Evolutionary conservation across 306 rosid species (phyloP), one percentile per base, ranked within the genome.

Genomic region (Pterocarpus santalinus): DNA sequence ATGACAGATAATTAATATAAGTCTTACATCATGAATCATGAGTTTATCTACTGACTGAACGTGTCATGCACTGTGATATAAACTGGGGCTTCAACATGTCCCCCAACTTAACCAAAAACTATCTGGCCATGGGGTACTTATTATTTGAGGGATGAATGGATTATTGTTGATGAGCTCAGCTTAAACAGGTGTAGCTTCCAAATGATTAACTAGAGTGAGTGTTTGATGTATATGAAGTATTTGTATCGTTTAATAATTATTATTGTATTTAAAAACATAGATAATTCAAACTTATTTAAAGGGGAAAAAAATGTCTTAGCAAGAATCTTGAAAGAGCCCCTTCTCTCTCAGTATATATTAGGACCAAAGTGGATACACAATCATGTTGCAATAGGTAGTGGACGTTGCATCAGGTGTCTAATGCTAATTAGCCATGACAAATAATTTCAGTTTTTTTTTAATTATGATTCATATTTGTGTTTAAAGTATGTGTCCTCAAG

Each of bases 351-450:
- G 2, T 72, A 62, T 70, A 38, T 58, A 47, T 30, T 17, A 62
- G 7, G 5, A 44, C 43, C 58, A 30, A 28, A 78, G 88, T 85
- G 86, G 85, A 82, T 38, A 65, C 34, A 76, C 85, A 82, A 69
- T 86, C 89, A 82, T 52, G 35, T 49, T 74, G 82, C 87, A 86
- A 72, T 65, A 76, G 63, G 65, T 79, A 70, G 85, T 86, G 86
- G 87, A 51, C 30, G 63, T 41, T 69, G 77, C 73, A 78, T 70
- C 65, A 49, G 77, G 76, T 81, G 77, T 67, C 71, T 73, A 58
- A 65, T 77, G 85, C 69, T 72, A 57, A 60, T 85, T 77, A 56
- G 73, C 66, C 73, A 60, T 22, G 8, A 3, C 68, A 73, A 14
- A 15, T 60, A 73, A 57, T 9, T 51, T 73, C 39, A 52, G 32